Conservation (phyloP, 495 filamentous ascomycete species). For the Melanomma pulvis-pyrius region DNA sequence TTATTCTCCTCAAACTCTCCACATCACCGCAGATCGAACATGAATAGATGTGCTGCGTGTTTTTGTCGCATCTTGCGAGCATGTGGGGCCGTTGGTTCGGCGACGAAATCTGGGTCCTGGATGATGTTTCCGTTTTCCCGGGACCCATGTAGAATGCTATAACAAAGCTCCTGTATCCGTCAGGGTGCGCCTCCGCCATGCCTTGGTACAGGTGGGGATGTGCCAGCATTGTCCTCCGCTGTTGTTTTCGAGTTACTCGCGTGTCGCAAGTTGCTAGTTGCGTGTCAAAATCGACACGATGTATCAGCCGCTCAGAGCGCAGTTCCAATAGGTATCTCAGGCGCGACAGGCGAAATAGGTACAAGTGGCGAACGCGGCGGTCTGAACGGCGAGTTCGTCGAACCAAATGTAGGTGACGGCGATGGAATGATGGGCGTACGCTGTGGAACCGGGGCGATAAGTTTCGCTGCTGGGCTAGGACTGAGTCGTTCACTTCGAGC, state of each 20-base stretch:
- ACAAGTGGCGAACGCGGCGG: slow-evolving; percentile 8
- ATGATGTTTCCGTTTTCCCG: neutral
- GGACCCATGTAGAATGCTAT: neutral
- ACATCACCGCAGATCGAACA: neutral
- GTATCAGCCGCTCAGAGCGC: neutral
- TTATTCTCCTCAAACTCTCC: neutral
- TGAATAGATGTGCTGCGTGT: neutral
- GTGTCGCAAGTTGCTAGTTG: neutral
- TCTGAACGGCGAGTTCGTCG: slow-evolving; percentile 1
- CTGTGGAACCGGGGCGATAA: slow-evolving; percentile 3
- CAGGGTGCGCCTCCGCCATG: neutral
- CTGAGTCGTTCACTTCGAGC: slow-evolving; percentile 5
- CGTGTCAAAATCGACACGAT: neutral
- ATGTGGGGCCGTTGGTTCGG: neutral
- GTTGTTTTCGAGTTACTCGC: neutral
- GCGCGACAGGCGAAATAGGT: slow-evolving; percentile 10
- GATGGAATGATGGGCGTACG: slow-evolving; percentile 32
- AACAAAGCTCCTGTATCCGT: neutral
- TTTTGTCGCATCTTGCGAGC: too few relatives aligned
- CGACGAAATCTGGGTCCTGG: too few relatives aligned
- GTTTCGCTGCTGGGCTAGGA: slow-evolving; percentile 17
- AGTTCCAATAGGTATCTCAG: neutral
- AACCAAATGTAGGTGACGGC: slow-evolving; percentile 26
- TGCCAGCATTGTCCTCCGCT: neutral
- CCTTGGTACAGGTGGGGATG: neutral